Evolutionary conservation across 129 eudicot species (phyloP), one percentile per base, ranked within the genome.

Genomic region (Logfia minima): DNA sequence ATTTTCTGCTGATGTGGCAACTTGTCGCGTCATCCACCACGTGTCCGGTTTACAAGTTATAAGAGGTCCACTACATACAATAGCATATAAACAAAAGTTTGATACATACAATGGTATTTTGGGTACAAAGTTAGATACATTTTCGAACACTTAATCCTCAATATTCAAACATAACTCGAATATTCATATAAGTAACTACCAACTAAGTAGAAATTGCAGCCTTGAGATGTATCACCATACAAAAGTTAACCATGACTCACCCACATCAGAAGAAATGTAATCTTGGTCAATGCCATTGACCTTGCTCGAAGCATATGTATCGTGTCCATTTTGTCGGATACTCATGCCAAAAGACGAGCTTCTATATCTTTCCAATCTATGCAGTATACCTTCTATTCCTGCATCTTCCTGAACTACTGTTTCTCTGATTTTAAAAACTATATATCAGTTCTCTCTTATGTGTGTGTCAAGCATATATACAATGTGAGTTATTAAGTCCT

Each of bases 361-460:
- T 82, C 98, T 86, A 73, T 88, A 84, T 80, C 81, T 87, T 78
- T 89, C 90, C 69, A 92, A 70, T 75, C 98, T 86, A 59, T 71
- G 75, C 79, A 90, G 69, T 70, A 92, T 90, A 55, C 98, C 98
- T 68, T 90, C 81, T 53, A 92, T 83, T 73, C 96, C 92, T 6
- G 80, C 68, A 24, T 86, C 82, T 68, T 83, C 88, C 63, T 81
- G 86, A 71, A 75, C 60, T 48, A n/a, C 79, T 3, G 52, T 68
- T 66, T 81, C 92, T 67, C 93, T 90, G 84, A 70, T 64, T 72
- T 76, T 74, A 68, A 84, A 31, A 71, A 66, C 32, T 17, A 39
- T 28, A 21, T 58, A 58, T 58, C 28, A 58, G 26, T 58, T 58
- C 16, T 58, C 63, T 19, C 28, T 58, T 19, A 58, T 58, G 63